Evolutionary conservation across 2,329 filamentous ascomycete genomes (phyloP).

Genomic region (Trichoderma citrinoviride): DNA sequence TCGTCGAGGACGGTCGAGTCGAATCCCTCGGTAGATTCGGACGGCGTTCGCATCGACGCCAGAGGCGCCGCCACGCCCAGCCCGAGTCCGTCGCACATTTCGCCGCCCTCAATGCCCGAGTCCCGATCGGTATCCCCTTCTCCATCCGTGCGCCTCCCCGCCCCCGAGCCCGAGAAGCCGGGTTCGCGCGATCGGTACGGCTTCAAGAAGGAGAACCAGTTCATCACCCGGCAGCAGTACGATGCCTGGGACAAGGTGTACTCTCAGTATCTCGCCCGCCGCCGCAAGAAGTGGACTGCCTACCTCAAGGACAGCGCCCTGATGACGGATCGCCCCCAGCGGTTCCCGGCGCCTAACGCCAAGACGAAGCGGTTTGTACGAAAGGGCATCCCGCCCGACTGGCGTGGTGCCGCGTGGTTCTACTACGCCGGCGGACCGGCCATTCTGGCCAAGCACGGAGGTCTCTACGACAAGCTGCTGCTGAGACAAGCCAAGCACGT

Average conservation of each 20-base stretch:
- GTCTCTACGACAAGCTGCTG: constrained; percentile 72
- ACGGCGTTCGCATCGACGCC: constrained; percentile 24
- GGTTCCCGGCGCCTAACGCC: constrained; percentile 75
- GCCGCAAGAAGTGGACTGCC: constrained; percentile 77
- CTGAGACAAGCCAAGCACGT: constrained; percentile 62
- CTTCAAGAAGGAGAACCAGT: constrained; percentile 83
- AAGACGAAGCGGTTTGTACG: constrained; percentile 89
- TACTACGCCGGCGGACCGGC: constrained; percentile 88
- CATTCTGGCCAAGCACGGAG: constrained; percentile 71
- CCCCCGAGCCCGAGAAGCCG: constrained; percentile 47
- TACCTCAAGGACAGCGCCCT: constrained; percentile 75
- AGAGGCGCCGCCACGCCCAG: constrained; percentile 10
- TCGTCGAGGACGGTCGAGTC: constrained; percentile 50
- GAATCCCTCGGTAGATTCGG: constrained; percentile 31
- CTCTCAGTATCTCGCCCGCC: constrained; percentile 67
- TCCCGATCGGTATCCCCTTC: constrained; percentile 21
- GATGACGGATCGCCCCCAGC: constrained; percentile 66
- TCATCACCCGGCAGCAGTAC: constrained; percentile 73
- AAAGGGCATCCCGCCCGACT: constrained; percentile 91
- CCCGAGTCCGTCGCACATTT: constrained; percentile 11
- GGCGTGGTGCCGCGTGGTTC: constrained; percentile 95
- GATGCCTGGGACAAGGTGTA: constrained; percentile 79
- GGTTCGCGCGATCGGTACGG: constrained; percentile 75
- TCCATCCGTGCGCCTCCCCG: constrained; percentile 23
- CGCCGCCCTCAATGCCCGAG: constrained; percentile 18